These are phyloP conservation scores for Yarrowia sp. DNA, from an alignment of 805 yeast genomes.

Conservation along the genomic window DNA sequence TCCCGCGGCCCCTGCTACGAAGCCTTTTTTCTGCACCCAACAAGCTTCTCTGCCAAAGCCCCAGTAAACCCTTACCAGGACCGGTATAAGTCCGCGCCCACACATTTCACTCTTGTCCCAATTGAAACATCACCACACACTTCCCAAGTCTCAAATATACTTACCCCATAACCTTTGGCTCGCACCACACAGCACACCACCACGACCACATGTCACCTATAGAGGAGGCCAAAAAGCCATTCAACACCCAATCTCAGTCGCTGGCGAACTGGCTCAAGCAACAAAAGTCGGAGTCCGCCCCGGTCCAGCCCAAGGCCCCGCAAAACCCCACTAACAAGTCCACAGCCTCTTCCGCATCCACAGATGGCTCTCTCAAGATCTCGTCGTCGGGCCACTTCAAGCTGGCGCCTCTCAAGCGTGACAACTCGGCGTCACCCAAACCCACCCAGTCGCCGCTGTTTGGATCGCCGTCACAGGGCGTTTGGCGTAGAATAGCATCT, in stretches of 20 bases:
- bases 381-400: conserved; percentile 38
- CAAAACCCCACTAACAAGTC: conserved; percentile 6
- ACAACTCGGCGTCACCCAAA: conserved; percentile 32
- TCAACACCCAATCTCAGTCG: conserved; percentile 36
- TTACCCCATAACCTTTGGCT: conserved; percentile 5
- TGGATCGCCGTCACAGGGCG: conserved; percentile 20
- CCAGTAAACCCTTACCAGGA: conserved; percentile 5
- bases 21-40: background rate
- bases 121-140: conserved; percentile 8
- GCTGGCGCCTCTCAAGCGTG: conserved; percentile 37
- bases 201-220: conserved; percentile 31
- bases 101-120: conserved; percentile 16
- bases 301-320: conserved; percentile 8
- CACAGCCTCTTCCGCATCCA: conserved; percentile 9
- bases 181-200: background rate
- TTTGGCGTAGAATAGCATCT: conserved; percentile 34
- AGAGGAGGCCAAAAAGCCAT: conserved; percentile 37
- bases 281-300: conserved; percentile 24
- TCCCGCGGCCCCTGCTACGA: background rate
- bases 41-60: background rate
- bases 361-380: conserved; percentile 30
- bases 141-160: background rate
- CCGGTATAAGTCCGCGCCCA: conserved; percentile 18
- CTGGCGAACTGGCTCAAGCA: conserved; percentile 38
- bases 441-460: conserved; percentile 34